These are phyloP conservation scores for Fusarium camptoceras DNA, from an alignment of 2,329 filamentous ascomycete genomes.

Conservation along the genomic window DNA sequence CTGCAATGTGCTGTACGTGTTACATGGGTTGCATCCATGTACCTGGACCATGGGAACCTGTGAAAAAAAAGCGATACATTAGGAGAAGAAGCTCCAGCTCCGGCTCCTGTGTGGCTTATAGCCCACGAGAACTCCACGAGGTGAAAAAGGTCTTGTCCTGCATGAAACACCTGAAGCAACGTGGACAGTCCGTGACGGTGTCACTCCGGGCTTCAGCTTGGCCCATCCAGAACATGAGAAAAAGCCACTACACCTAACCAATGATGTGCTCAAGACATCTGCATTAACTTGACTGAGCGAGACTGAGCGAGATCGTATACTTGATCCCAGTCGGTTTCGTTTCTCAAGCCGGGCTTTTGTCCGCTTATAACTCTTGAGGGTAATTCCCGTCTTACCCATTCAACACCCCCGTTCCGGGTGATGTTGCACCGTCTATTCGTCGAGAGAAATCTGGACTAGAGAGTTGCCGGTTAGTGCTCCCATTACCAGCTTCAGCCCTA, in stretches of 20 bases:
- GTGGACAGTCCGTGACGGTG: neutral
- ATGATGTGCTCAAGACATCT: neutral
- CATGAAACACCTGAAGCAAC: neutral
- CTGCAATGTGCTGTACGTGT: neutral
- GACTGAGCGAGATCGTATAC: neutral
- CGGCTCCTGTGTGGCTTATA: neutral
- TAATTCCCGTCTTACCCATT: slow-evolving; percentile 7
- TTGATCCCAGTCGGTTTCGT: neutral
- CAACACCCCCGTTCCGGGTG: neutral
- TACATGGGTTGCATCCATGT: neutral
- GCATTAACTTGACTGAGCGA: neutral
- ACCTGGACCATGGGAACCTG: neutral
- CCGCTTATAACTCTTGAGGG: neutral
- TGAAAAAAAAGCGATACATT: neutral
- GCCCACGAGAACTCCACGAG: neutral
- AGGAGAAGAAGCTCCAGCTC: neutral
- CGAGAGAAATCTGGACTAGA: neutral
- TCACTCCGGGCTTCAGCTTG: neutral
- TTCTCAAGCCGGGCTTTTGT: neutral
- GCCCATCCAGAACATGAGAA: neutral
- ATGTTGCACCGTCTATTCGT: slow-evolving; percentile 16
- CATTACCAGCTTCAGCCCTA: slow-evolving; percentile 23
- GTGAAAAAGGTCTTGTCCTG: neutral
- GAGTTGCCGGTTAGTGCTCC: neutral
- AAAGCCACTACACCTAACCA: neutral